phyloP scores from a whole-genome alignment of 2,329 filamentous ascomycete genomes.

The Leptographium galeiforme region DNA sequence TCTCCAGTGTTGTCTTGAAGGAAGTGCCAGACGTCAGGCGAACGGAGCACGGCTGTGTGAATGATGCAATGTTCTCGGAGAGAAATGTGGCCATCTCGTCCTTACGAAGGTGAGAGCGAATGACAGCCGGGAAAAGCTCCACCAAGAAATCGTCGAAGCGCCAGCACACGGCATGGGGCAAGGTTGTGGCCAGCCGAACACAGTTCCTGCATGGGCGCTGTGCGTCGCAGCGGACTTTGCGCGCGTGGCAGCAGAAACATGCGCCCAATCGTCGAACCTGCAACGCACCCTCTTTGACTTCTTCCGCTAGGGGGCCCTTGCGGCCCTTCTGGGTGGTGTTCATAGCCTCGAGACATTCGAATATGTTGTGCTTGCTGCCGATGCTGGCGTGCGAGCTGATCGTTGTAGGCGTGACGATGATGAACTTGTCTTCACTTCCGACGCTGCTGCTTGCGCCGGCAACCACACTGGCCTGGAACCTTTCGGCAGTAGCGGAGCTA shows the following conservation, averaged over 20 bases:
- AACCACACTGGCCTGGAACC: conserved; percentile 4
- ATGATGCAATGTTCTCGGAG: conserved; percentile 32
- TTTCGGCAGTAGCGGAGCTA: conserved; percentile 6
- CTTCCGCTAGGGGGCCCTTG: conserved; percentile 40
- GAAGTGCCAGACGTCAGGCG: conserved; percentile 33
- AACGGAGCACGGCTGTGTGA: conserved; percentile 28
- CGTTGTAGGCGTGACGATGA: conserved; percentile 40
- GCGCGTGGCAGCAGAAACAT: conserved; percentile 46
- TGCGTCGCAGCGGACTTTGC: conserved; percentile 45
- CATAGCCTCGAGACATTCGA: conserved; percentile 41
- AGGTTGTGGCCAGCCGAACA: conserved; percentile 33
- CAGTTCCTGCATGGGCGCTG: conserved; percentile 44
- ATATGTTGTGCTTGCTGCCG: conserved; percentile 30
- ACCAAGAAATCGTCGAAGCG: conserved; percentile 42
- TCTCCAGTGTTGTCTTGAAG: conserved; percentile 30
- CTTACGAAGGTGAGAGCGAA: conserved; percentile 35
- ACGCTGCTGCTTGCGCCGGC: conserved; percentile 5
- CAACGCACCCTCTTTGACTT: conserved; percentile 40
- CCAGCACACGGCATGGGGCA: conserved; percentile 45
- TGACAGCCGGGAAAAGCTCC: conserved; percentile 37
- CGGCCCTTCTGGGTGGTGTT: conserved; percentile 39
- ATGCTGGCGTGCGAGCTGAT: conserved; percentile 34
- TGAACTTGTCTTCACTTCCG: conserved; percentile 30
- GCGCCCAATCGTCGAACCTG: conserved; percentile 40
- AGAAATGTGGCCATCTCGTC: conserved; percentile 36